Conservation (phyloP, 768 basidiomycete species). For the Mycena amicta region DNA sequence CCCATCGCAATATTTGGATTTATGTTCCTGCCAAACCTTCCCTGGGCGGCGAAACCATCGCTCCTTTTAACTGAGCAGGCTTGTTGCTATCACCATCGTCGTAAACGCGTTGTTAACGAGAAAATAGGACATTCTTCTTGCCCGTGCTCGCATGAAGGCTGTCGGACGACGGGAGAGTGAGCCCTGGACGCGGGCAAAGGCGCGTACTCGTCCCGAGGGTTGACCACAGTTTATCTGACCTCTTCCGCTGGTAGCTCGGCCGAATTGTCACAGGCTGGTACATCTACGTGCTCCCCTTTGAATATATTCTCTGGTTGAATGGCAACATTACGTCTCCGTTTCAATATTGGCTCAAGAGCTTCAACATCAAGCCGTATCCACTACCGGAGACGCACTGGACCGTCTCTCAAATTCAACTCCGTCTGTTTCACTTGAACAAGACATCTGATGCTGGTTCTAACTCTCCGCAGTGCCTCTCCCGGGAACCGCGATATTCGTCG, state of each 20-base stretch:
- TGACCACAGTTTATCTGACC: too few species aligned
- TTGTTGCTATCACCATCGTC: not conserved
- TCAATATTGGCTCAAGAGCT: constrained; percentile 24
- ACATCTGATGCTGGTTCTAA: not conserved
- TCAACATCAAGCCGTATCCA: constrained; percentile 23
- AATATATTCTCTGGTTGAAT: constrained; percentile 23
- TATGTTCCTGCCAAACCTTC: constrained; percentile 16
- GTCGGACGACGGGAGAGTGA: constrained; percentile 16
- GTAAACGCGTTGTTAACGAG: not conserved
- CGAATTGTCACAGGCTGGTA: constrained; percentile 20
- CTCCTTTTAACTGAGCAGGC: constrained; percentile 1
- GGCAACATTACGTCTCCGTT: constrained; percentile 15
- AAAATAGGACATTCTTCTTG: constrained; percentile 21
- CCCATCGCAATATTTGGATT: constrained; percentile 19
- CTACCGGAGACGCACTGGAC: constrained; percentile 16
- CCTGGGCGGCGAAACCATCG: constrained; percentile 16
- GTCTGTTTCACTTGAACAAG: not conserved
- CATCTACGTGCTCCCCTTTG: constrained; percentile 18
- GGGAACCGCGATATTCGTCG: constrained; percentile 18
- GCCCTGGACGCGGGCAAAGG: constrained; percentile 19
- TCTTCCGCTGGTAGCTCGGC: constrained; percentile 4
- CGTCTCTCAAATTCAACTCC: constrained; percentile 21
- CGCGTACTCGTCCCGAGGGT: not conserved
- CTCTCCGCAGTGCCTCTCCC: constrained; percentile 18
- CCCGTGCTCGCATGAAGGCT: constrained; percentile 19